Base-by-base conservation (phyloP, 2,329 filamentous ascomycete species). In the Fusarium sp. region DNA sequence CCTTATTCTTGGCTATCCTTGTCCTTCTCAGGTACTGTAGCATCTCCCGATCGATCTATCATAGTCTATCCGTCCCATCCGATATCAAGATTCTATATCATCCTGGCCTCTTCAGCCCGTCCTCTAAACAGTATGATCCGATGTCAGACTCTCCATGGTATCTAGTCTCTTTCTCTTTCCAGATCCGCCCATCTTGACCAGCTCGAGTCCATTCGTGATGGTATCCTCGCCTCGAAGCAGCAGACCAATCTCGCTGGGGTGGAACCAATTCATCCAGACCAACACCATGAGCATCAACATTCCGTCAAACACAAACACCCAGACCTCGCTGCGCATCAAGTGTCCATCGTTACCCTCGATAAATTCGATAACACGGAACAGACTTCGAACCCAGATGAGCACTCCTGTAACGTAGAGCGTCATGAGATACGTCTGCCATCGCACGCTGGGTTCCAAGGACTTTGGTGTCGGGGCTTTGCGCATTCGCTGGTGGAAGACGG, bases 331-430 rank as follows among this genome's bases (percentile, higher is more conserved):
- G 21, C 61, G 59, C 54, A 81, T 71, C 19, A 81, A 42, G 4
- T 75, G 74, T 0, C 79, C 80, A 14, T 73, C 67, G 7, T 76
- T 73, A 5, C 80, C 80, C 55, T 79, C 69, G 7, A 75, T 75
- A 55, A 83, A 85, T 68, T 85, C 83, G 13, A 83, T 68, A 4
- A 81, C 76, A 8, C 83, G 77, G 56, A 83, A 82, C 5, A 83
- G 38, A 24, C 79, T 82, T 22, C 83, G 75, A 4, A 83, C 67
- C 55, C 81, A 77, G 46, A 85, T 83, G 19, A 82, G 70, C 0
- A 66, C 10, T 1, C 76, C 73, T 2, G 73, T 70, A 0, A 74
- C 54, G 55, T 79, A 76, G 1, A 78, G 62, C 0, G 72, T 68
- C 13, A 44, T 36, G 28, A 79, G 73, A 60, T 77, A 75, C 49